Evolutionary conservation across 345 rosid species (phyloP), one percentile per base, ranked within the genome.

Genomic region (thale cress (Arabidopsis thaliana)): DNA sequence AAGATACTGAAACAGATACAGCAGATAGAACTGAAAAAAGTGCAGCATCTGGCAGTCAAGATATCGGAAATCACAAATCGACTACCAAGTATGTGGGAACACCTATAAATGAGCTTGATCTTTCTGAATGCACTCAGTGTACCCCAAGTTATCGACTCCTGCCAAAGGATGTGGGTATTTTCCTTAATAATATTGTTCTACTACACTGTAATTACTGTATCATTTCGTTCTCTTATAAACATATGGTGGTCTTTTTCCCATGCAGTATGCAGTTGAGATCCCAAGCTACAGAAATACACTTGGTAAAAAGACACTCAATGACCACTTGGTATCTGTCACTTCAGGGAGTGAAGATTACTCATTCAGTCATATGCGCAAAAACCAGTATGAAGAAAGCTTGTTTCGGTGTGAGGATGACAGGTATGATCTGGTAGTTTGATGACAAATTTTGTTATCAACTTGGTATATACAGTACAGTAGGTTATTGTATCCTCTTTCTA

Each of bases 261-360:
- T 85, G 82, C 96, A 95, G 99, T 91, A 90, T 74, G 87, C 80
- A 58, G 85, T 87, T 80, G 96, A 93, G 80, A 74, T 82, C 25
- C 90, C 86, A 71, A 91, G 97, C 80, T 89, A 93, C 78, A 90
- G 93, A 82, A 86, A 94, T 59, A 80, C 79, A 63, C 85, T 89
- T 79, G 99, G 94, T 76, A 82, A 73, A 79, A 83, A 84, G 82
- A 86, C 91, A 63, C 87, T 96, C 75, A 96, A 96, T 86, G 97
- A 93, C 82, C 83, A 85, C 86, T 90, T 96, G 88, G 97, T 93
- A 51, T 92, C 98, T 70, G 97, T 92, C 50, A 90, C 99, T 73
- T 95, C 98, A 60, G 98, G 99, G 77, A 96, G 99, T 88, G 99
- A 93, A 82, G 98, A 93, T 85, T 89, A 90, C 87, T 88, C 99